These are phyloP conservation scores for Alternaria sp. DNA, from an alignment of 2,329 filamentous ascomycete species.

Conservation along the genomic window DNA sequence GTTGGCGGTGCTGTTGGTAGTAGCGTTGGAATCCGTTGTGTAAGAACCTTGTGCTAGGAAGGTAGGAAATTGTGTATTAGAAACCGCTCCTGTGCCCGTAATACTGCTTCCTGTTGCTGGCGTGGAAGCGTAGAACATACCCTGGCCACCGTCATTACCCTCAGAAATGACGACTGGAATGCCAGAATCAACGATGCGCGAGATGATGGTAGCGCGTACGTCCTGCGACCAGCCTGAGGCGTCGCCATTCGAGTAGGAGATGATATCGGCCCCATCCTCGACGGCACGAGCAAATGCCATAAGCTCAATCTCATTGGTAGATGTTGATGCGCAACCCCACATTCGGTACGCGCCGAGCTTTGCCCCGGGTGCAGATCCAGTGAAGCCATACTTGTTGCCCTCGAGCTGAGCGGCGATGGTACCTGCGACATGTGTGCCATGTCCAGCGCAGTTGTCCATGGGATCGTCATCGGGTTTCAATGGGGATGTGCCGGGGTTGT, in stretches of 20 bases:
- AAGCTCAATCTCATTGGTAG: conserved; percentile 22
- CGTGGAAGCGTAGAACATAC: conserved; percentile 40
- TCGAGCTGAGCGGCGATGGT: conserved; percentile 68
- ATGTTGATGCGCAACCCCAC: conserved; percentile 16
- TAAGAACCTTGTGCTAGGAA: conserved; percentile 20
- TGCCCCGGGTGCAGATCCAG: conserved; percentile 29
- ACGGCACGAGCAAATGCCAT: conserved; percentile 57
- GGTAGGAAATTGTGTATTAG: conserved; percentile 42
- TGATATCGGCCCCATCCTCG: conserved; percentile 57
- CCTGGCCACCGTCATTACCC: conserved; percentile 60
- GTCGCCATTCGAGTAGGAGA: conserved; percentile 32
- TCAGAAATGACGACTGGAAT: conserved; percentile 61
- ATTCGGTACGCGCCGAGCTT: conserved; percentile 27
- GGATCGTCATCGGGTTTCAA: not conserved
- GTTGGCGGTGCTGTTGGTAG: conserved; percentile 28
- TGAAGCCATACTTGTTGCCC: conserved; percentile 27
- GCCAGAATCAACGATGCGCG: conserved; percentile 56
- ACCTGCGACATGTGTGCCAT: conserved; percentile 65
- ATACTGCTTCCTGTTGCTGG: conserved; percentile 56
- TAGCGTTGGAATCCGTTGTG: conserved; percentile 44
- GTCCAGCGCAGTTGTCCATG: conserved; percentile 49
- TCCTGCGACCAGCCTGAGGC: conserved; percentile 45
- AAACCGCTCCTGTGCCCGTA: conserved; percentile 57
- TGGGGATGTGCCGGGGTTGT: not conserved
- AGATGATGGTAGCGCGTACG: conserved; percentile 53